Conservation (phyloP, 352 stramenopile genomes). For the Pythium dissimile region DNA sequence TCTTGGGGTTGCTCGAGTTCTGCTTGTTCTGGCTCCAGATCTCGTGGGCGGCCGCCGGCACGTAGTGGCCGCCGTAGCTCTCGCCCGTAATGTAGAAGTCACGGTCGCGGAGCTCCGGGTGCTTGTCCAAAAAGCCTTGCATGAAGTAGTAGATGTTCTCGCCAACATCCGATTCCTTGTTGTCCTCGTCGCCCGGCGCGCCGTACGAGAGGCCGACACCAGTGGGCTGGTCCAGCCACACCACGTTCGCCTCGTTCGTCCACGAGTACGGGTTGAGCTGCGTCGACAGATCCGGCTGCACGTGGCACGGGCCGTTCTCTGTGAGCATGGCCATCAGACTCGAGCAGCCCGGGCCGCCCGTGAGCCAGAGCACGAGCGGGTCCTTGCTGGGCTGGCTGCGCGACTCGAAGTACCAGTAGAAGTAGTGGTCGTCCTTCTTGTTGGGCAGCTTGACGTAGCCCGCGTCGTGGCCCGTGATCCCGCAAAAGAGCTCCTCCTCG, state of each 20-base stretch:
- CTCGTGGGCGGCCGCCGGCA: conserved; percentile 36
- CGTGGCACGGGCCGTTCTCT: conserved; percentile 49
- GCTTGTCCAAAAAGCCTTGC: conserved; percentile 41
- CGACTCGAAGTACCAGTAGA: conserved; percentile 68
- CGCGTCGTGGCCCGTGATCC: conserved; percentile 30
- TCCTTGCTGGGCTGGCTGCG: conserved; percentile 28
- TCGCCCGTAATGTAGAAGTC: conserved; percentile 51
- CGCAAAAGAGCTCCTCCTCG: conserved; percentile 27
- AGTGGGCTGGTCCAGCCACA: conserved; percentile 45
- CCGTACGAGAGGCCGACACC: conserved; percentile 45
- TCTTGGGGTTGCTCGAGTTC: conserved; percentile 14
- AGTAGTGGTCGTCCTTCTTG: conserved; percentile 55
- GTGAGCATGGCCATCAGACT: conserved; percentile 34
- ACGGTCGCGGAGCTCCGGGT: conserved; percentile 34
- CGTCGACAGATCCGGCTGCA: conserved; percentile 26
- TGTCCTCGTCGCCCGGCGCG: conserved; percentile 28
- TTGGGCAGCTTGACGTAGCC: conserved; percentile 50
- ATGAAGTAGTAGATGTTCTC: conserved; percentile 61
- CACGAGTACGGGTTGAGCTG: conserved; percentile 40
- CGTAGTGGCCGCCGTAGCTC: conserved; percentile 55
- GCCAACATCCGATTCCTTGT: conserved; percentile 30
- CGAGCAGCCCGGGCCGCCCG: conserved; percentile 37
- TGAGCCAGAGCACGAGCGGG: conserved; percentile 55
- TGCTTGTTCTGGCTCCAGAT: conserved; percentile 43
- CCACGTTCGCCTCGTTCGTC: conserved; percentile 43